phyloP scores from a whole-genome alignment of 441 rosid species.

The Populus hybrid region DNA sequence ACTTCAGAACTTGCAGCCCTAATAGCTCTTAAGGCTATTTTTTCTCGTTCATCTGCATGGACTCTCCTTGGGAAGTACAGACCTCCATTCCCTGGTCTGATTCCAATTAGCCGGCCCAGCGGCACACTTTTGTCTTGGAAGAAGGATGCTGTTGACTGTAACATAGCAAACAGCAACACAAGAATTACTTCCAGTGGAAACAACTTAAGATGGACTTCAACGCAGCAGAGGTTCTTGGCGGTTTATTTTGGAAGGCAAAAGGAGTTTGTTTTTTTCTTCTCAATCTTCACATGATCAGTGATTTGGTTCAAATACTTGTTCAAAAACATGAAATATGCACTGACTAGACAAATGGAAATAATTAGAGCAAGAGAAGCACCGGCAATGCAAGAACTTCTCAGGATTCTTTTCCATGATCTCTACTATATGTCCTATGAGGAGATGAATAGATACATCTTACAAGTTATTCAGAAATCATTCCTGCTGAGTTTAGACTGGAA shows the following conservation, averaged over 20 bases:
- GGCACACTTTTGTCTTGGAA: slow-evolving; percentile 45
- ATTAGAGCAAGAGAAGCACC: background rate
- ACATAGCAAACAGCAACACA: background rate
- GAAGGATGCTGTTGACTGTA: slow-evolving; percentile 54
- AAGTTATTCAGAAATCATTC: background rate
- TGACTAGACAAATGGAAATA: background rate
- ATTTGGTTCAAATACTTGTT: background rate
- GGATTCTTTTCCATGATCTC: background rate
- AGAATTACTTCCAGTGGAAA: background rate
- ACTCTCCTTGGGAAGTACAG: slow-evolving; percentile 27
- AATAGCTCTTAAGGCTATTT: background rate
- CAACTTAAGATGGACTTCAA: background rate
- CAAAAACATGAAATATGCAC: background rate
- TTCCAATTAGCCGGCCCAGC: slow-evolving; percentile 47
- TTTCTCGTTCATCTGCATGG: slow-evolving; percentile 16
- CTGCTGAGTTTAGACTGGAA: background rate
- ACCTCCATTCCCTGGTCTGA: slow-evolving; percentile 29
- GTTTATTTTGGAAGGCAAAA: background rate
- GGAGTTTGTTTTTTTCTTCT: background rate
- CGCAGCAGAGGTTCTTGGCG: background rate
- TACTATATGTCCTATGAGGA: background rate
- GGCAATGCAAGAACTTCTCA: background rate
- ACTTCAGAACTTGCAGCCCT: slow-evolving; percentile 13
- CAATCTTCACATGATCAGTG: background rate
- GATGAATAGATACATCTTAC: background rate